Conservation (phyloP, 805 yeast genomes). For the Wickerhamomyces chaumierensis region DNA sequence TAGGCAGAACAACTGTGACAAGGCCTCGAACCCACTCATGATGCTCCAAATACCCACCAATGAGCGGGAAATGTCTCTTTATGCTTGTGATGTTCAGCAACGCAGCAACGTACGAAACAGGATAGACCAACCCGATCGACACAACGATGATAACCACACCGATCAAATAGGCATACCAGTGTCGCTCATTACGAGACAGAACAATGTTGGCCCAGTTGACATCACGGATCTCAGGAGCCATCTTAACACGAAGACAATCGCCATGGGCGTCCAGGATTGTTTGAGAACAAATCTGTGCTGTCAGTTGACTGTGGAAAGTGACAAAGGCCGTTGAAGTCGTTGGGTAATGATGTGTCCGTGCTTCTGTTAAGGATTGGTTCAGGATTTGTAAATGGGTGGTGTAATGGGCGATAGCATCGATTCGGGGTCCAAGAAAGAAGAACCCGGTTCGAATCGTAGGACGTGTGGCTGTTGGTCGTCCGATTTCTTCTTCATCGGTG, state of each 20-base stretch:
- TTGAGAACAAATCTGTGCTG: slow-evolving; percentile 95
- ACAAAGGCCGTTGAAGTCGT: slow-evolving; percentile 89
- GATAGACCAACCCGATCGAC: slow-evolving; percentile 66
- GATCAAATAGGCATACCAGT: slow-evolving; percentile 50
- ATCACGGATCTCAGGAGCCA: slow-evolving; percentile 96
- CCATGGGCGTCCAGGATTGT: slow-evolving; percentile 88
- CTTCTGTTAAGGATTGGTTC: slow-evolving; percentile 57
- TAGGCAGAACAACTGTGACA: slow-evolving; percentile 84
- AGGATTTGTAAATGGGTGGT: slow-evolving; percentile 56
- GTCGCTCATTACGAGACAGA: slow-evolving; percentile 61
- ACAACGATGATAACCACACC: slow-evolving; percentile 57
- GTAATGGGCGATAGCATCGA: slow-evolving; percentile 75
- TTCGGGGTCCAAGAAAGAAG: slow-evolving; percentile 46
- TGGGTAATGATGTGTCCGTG: slow-evolving; percentile 58
- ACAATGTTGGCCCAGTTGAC: slow-evolving; percentile 88
- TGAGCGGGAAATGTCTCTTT: slow-evolving; percentile 67
- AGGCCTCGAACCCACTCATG: slow-evolving; percentile 66
- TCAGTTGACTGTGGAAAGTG: slow-evolving; percentile 90
- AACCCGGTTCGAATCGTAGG: slow-evolving; percentile 55
- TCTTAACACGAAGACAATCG: slow-evolving; percentile 63
- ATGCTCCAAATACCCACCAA: slow-evolving; percentile 55
- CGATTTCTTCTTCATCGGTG: no score
- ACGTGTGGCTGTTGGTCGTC: slow-evolving; percentile 27
- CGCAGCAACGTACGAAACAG: slow-evolving; percentile 78
- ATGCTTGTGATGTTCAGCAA: slow-evolving; percentile 72